Percentiles rank a stretch among this genome's conserved stretches.
These are phyloP conservation scores for Trichoderma hamatum DNA, from an alignment of 2,329 filamentous ascomycete species.

Conservation along the genomic window DNA sequence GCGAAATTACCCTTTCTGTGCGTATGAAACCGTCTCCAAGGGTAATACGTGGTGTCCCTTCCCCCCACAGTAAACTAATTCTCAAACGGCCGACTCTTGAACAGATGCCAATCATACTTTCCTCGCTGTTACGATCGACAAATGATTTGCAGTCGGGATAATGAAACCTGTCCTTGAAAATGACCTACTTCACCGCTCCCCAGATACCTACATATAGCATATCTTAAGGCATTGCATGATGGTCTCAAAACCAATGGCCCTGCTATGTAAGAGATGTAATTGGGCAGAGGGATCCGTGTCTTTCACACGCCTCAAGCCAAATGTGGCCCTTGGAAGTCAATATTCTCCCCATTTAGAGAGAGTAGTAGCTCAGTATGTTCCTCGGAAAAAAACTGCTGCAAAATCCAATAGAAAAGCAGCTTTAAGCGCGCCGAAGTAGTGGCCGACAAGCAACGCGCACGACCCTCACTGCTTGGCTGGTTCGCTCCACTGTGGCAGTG, in stretches of 20 bases:
- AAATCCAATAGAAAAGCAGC: constrained; percentile 2
- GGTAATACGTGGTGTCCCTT: not conserved
- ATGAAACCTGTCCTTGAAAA: not conserved
- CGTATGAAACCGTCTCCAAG: not conserved
- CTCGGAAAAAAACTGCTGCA: not conserved
- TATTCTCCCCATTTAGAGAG: not conserved
- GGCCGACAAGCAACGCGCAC: constrained; percentile 9
- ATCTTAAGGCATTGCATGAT: not conserved
- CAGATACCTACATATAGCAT: not conserved
- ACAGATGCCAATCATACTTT: not conserved
- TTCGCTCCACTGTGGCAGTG: constrained; percentile 26
- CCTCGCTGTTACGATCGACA: not conserved
- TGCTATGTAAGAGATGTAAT: not conserved
- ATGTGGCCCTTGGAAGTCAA: not conserved
- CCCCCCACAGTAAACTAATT: not conserved
- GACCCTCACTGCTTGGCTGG: constrained; percentile 8
- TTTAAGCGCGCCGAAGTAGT: not conserved
- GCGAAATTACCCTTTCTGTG: not conserved
- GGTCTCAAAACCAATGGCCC: not conserved
- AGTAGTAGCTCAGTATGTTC: not conserved
- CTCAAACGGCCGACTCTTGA: not conserved
- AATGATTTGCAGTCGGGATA: not conserved
- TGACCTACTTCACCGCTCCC: not conserved
- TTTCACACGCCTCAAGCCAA: not conserved
- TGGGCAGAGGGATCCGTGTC: not conserved